phyloP scores from a whole-genome alignment of 73 alveolate genomes.

The Paramecium bursaria region DNA sequence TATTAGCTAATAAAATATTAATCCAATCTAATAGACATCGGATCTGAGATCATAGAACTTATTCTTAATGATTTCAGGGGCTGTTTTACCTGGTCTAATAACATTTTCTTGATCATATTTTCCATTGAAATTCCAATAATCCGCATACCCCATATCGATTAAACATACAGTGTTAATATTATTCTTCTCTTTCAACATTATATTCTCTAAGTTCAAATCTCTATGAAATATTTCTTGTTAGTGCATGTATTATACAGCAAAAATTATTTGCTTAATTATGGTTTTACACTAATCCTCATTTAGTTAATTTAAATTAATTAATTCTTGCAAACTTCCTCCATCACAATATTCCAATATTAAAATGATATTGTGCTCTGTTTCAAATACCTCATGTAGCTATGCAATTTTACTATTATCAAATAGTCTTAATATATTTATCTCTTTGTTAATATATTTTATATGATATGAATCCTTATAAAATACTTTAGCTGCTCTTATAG shows the following conservation, averaged over 20 bases:
- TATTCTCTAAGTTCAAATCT: conserved; percentile 72
- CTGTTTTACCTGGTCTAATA: conserved; percentile 69
- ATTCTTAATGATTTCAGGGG: conserved; percentile 64
- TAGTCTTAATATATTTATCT: too few relatives aligned
- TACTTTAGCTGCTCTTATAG: conserved; percentile 22
- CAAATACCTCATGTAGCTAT: too few relatives aligned
- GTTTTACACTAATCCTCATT: too few relatives aligned
- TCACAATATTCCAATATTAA: too few relatives aligned
- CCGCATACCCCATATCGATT: conserved; percentile 71
- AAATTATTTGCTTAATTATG: too few relatives aligned
- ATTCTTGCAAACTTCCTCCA: too few relatives aligned
- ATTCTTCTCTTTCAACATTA: conserved; percentile 55
- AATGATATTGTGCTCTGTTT: too few relatives aligned
- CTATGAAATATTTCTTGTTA: too few relatives aligned
- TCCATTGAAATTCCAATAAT: conserved; percentile 53
- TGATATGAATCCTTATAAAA: neutral
- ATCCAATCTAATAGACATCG: conserved; percentile 69
- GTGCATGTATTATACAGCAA: too few relatives aligned
- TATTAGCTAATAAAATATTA: conserved; percentile 63
- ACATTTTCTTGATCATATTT: conserved; percentile 66
- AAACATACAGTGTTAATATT: conserved; percentile 30
- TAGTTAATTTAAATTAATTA: too few relatives aligned
- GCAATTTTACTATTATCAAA: too few relatives aligned
- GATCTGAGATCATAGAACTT: conserved; percentile 59
- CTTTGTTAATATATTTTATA: too few relatives aligned